Percentiles rank a stretch among this genome's conserved stretches.
These are phyloP conservation scores for Tribonema minus DNA, from an alignment of 108 stramenopile genomes.

Conservation along the genomic window DNA sequence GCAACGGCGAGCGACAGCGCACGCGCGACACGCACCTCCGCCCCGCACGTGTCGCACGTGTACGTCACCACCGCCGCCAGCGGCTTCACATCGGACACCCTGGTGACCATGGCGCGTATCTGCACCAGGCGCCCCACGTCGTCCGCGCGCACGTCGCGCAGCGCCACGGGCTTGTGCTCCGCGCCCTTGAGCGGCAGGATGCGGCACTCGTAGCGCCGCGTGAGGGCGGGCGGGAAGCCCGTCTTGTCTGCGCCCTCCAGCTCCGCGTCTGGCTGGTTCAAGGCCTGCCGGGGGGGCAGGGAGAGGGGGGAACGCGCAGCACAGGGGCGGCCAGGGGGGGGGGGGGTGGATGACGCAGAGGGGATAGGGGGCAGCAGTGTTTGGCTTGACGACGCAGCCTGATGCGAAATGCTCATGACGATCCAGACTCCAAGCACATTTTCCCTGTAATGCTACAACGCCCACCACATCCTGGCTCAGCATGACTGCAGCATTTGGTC, in stretches of 20 bases:
- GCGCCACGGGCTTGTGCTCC: slow-evolving; percentile 23
- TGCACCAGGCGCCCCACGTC: slow-evolving; percentile 84
- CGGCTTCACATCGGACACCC: slow-evolving; percentile 92
- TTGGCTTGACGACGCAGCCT: too few species aligned
- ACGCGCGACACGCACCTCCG: slow-evolving; percentile 73
- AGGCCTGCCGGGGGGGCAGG: too few species aligned
- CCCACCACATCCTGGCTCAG: too few species aligned
- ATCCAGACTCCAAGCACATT: too few species aligned
- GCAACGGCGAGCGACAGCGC: neutral
- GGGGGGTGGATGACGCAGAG: too few species aligned
- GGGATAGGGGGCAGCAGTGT: too few species aligned
- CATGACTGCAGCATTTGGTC: too few species aligned
- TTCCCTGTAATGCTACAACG: too few species aligned
- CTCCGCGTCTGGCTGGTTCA: slow-evolving; percentile 15
- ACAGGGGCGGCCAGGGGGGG: too few species aligned
- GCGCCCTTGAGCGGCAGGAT: slow-evolving; percentile 10
- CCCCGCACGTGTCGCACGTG: slow-evolving; percentile 91
- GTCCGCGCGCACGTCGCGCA: slow-evolving; percentile 38
- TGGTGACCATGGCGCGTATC: slow-evolving; percentile 82
- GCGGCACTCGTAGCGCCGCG: slow-evolving; percentile 38
- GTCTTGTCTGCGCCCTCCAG: slow-evolving; percentile 14
- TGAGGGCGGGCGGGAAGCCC: slow-evolving; percentile 33
- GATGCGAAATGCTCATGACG: too few species aligned
- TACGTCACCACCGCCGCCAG: slow-evolving; percentile 88
- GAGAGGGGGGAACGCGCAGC: too few species aligned